A percentile compares a stretch with the other conserved stretches of the same genome.
Conservation (phyloP, 2,329 filamentous ascomycete species). For the Aspergillus calidoustus region DNA sequence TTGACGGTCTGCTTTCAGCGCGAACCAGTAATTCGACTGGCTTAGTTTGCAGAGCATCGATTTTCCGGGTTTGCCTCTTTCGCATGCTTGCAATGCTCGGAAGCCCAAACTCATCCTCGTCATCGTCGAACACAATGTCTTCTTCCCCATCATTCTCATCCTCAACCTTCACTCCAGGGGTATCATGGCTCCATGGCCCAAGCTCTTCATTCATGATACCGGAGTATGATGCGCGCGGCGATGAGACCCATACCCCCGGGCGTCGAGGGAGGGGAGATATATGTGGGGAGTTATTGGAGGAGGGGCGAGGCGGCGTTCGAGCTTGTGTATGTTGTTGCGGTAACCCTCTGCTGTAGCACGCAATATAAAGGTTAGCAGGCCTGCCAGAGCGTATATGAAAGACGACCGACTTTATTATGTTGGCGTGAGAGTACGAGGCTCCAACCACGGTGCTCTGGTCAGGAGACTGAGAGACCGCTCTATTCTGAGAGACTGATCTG, state of each 20-base stretch:
- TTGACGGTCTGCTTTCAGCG: slow-evolving; percentile 28
- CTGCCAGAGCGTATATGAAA: slow-evolving; percentile 1
- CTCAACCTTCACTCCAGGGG: slow-evolving; percentile 48
- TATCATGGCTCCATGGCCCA: slow-evolving; percentile 72
- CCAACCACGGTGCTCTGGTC: slow-evolving; percentile 80
- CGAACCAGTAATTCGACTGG: slow-evolving; percentile 50
- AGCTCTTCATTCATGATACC: slow-evolving; percentile 81
- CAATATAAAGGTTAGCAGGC: slow-evolving; percentile 14
- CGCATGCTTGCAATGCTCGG: slow-evolving; percentile 93
- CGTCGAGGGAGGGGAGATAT: slow-evolving; percentile 58
- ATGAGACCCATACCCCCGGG: slow-evolving; percentile 42
- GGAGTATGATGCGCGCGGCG: slow-evolving; percentile 74
- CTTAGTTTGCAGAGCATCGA: slow-evolving; percentile 39
- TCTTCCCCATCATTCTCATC: slow-evolving; percentile 68
- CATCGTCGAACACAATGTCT: slow-evolving; percentile 79
- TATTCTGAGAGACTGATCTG: slow-evolving; percentile 57
- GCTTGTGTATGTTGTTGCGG: slow-evolving; percentile 63
- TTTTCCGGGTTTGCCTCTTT: slow-evolving; percentile 62
- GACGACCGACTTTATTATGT: slow-evolving; percentile 76
- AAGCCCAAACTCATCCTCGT: slow-evolving; percentile 93
- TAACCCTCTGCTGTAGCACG: slow-evolving; percentile 31
- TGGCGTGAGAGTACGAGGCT: slow-evolving; percentile 93
- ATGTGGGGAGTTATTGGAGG: slow-evolving; percentile 59
- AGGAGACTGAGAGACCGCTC: slow-evolving; percentile 60
- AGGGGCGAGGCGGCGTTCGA: slow-evolving; percentile 70